Conservation (phyloP, 169 alveolate species). For the Plasmodium yoelii region DNA sequence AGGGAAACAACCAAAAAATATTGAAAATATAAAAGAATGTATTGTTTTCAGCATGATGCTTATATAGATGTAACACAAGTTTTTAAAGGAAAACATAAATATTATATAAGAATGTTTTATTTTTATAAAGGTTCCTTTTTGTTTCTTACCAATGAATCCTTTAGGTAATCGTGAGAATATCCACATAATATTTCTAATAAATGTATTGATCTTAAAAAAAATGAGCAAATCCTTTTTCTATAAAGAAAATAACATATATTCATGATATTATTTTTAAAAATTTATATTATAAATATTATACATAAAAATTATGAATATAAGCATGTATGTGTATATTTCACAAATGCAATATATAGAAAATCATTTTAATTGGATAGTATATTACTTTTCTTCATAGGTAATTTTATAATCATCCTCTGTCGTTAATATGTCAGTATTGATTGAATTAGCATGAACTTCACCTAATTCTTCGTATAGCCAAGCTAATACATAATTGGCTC, state of each 20-base stretch:
- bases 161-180: constrained; percentile 71
- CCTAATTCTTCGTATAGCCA: constrained; percentile 90
- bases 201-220: constrained; percentile 64
- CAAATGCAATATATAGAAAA: background rate
- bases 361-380: background rate
- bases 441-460: constrained; percentile 79
- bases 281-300: too few species aligned
- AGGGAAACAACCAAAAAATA: background rate
- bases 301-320: background rate
- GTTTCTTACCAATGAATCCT: constrained; percentile 66
- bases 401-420: constrained; percentile 67
- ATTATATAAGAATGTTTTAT: too few species aligned
- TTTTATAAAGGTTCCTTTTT: too few species aligned
- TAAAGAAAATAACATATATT: background rate
- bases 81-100: too few species aligned
- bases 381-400: constrained; percentile 67
- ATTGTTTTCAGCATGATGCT: too few species aligned
- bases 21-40: background rate
- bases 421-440: constrained; percentile 72
- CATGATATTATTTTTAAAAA: background rate
- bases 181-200: constrained; percentile 73
- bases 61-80: too few species aligned
- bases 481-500: constrained; percentile 89
- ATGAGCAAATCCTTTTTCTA: constrained; percentile 67
- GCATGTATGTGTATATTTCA: background rate